Conservation (phyloP, 306 rosid species). For the Cucurbita argyrosperma region DNA sequence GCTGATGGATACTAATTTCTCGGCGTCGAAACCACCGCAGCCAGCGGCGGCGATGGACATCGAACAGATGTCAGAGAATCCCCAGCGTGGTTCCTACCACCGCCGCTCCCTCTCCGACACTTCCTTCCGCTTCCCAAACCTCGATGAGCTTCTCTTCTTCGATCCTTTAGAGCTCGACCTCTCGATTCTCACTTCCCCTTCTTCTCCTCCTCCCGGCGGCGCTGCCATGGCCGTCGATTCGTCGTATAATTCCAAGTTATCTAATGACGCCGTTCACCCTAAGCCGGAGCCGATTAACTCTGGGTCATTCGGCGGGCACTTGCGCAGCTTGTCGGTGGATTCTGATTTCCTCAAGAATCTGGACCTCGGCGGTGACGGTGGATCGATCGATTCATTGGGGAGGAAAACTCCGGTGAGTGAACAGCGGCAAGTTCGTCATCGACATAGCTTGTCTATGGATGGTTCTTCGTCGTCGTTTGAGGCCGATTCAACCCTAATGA, state of each 20-base stretch:
- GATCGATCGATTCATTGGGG: conserved; percentile 13
- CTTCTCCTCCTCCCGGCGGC: background rate
- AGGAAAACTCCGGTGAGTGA: conserved; percentile 21
- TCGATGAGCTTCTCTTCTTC: conserved; percentile 84
- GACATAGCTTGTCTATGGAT: conserved; percentile 81
- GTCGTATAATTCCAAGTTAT: conserved; percentile 11
- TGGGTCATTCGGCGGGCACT: conserved; percentile 20
- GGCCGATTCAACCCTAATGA: conserved; percentile 23
- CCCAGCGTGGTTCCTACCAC: conserved; percentile 61
- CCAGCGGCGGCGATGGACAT: conserved; percentile 31
- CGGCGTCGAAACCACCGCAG: conserved; percentile 16
- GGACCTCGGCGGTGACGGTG: conserved; percentile 16
- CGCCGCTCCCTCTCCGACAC: conserved; percentile 91
- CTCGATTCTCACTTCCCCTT: conserved; percentile 50
- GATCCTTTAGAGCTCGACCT: conserved; percentile 87
- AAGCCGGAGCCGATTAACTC: conserved; percentile 14
- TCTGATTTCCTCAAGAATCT: conserved; percentile 76
- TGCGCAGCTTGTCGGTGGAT: conserved; percentile 79
- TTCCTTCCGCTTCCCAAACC: conserved; percentile 59
- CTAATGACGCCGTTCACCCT: conserved; percentile 44
- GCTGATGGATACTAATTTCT: conserved; percentile 32
- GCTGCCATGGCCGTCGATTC: conserved; percentile 31
- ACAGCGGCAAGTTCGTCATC: conserved; percentile 36
- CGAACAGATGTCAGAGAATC: conserved; percentile 66
- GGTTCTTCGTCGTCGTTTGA: conserved; percentile 63